phyloP scores from a whole-genome alignment of 116 monocot genomes.

The Posidonia oceanica region DNA sequence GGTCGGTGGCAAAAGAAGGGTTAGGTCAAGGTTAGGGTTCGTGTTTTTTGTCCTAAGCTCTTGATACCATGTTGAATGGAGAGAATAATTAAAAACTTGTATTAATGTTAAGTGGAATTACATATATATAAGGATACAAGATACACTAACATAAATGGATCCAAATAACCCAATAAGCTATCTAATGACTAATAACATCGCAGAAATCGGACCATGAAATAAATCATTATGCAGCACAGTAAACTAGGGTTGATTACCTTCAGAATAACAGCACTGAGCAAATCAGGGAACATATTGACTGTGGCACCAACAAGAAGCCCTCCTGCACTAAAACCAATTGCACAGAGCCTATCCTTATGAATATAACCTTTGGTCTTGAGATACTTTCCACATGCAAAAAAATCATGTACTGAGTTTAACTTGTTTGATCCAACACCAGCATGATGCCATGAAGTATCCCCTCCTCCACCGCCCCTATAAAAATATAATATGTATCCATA shows the following conservation, averaged over 20 bases:
- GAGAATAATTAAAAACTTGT: too few species aligned
- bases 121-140: too few species aligned
- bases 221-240: background rate
- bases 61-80: too few species aligned
- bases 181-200: too few species aligned
- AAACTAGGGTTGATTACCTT: conserved; percentile 39
- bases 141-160: too few species aligned
- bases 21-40: too few species aligned
- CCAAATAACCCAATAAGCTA: too few species aligned
- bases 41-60: too few species aligned
- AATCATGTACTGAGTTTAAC: conserved; percentile 82
- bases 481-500: background rate
- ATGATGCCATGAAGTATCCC: conserved; percentile 56
- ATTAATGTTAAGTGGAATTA: too few species aligned
- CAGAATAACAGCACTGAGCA: conserved; percentile 76
- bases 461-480: conserved; percentile 49
- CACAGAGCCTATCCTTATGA: conserved; percentile 53
- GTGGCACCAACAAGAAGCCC: conserved; percentile 79
- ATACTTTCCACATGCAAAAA: conserved; percentile 71
- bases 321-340: conserved; percentile 88
- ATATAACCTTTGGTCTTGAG: conserved; percentile 76
- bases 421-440: conserved; percentile 57
- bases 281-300: conserved; percentile 62
- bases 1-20: too few species aligned
- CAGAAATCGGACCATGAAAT: too few species aligned